Percentiles rank a stretch among this genome's conserved stretches.
Conservation (phyloP, 306 rosid species). For the Rosa rugosa region DNA sequence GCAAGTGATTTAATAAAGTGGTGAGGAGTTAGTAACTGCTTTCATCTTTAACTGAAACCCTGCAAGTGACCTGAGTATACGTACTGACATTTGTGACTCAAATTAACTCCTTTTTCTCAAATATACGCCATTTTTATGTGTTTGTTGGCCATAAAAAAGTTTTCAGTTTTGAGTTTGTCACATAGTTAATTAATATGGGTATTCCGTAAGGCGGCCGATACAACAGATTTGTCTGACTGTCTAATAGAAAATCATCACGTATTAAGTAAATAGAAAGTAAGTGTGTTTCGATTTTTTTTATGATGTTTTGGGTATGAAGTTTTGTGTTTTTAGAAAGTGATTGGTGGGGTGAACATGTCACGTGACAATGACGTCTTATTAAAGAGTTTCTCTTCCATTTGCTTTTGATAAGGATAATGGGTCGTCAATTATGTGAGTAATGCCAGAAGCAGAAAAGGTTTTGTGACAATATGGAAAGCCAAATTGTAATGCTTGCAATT, state of each 20-base stretch:
- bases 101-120: neutral
- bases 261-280: neutral
- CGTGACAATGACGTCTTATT: neutral
- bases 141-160: neutral
- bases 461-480: neutral
- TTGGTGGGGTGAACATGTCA: neutral
- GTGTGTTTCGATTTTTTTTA: neutral
- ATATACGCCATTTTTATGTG: neutral
- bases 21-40: slow-evolving; percentile 25
- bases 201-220: no score
- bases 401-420: neutral
- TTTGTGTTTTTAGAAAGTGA: neutral
- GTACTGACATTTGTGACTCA: neutral
- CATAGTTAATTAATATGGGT: neutral
- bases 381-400: neutral
- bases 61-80: neutral
- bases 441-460: neutral
- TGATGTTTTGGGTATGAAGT: neutral
- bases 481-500: neutral
- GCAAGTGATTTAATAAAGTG: slow-evolving; percentile 23
- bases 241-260: neutral
- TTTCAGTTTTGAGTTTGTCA: slow-evolving; percentile 3
- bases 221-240: neutral
- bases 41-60: slow-evolving; percentile 31
- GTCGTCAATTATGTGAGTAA: neutral